phyloP scores from a whole-genome alignment of 495 filamentous ascomycete species.

The Neurospora sp. region DNA sequence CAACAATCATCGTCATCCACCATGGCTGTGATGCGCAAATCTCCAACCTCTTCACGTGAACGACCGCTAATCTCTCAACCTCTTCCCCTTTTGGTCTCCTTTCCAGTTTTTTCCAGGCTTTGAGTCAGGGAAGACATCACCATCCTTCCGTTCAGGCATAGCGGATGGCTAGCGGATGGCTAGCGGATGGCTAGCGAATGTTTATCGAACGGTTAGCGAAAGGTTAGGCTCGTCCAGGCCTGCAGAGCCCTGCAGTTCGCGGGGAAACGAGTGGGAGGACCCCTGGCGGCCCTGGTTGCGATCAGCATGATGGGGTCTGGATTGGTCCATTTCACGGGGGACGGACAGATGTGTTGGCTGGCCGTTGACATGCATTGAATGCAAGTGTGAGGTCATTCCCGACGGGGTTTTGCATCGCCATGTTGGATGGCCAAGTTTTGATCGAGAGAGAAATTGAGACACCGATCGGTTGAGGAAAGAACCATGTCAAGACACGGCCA shows the following conservation, averaged over 20 bases:
- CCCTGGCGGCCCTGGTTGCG: background rate
- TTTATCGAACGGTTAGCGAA: background rate
- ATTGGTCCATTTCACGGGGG: background rate
- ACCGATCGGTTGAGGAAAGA: too few species aligned
- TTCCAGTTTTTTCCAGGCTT: background rate
- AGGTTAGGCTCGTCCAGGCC: background rate
- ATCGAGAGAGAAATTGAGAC: too few species aligned
- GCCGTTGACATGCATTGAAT: background rate
- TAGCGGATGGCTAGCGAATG: background rate
- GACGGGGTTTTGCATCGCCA: background rate
- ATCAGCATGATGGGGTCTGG: background rate
- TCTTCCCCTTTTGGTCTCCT: background rate
- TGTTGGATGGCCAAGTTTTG: too few species aligned
- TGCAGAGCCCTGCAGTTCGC: background rate
- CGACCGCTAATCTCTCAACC: background rate
- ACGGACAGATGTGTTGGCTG: background rate
- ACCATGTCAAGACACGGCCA: too few species aligned
- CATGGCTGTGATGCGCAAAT: background rate
- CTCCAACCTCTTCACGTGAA: background rate
- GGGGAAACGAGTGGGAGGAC: background rate
- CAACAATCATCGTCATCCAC: background rate
- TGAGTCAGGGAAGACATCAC: background rate
- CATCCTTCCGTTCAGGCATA: background rate
- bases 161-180: background rate
- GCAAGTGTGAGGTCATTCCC: background rate